Evolutionary conservation across 2,329 filamentous ascomycete species (phyloP).

Genomic region (Chaetomiaceae sp.): DNA sequence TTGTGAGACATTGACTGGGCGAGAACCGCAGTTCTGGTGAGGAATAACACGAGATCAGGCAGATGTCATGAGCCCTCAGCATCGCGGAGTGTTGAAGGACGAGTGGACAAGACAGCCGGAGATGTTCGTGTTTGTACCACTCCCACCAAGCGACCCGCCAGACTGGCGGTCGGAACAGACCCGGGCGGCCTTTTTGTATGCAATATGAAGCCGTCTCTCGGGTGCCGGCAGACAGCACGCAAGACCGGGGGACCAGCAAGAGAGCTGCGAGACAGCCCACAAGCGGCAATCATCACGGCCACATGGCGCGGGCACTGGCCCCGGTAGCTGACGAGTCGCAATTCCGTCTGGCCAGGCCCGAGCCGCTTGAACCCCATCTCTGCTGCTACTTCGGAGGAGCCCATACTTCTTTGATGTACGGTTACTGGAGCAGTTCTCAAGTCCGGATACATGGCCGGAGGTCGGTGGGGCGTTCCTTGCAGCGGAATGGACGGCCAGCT

Average conservation of each 20-base stretch:
- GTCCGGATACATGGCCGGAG: not conserved
- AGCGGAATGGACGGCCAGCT: constrained; percentile 15
- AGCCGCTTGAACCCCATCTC: constrained; percentile 10
- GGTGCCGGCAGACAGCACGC: constrained; percentile 21
- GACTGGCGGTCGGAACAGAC: constrained; percentile 10
- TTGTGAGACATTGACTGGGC: constrained; percentile 2
- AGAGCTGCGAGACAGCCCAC: not conserved
- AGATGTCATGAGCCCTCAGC: not conserved
- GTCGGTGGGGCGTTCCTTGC: constrained; percentile 24
- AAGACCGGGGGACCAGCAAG: constrained; percentile 2
- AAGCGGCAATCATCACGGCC: not conserved
- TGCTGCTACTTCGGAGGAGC: not conserved
- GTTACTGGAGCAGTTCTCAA: not conserved
- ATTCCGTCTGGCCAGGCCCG: not conserved
- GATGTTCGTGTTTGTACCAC: not conserved
- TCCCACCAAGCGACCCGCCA: constrained; percentile 6
- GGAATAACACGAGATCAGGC: constrained; percentile 3
- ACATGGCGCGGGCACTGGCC: not conserved
- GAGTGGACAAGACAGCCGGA: not conserved
- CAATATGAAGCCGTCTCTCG: constrained; percentile 17
- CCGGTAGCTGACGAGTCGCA: constrained; percentile 9
- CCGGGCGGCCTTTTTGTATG: constrained; percentile 17
- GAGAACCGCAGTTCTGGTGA: not conserved
- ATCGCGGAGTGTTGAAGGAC: no score
- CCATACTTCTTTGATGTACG: not conserved